phyloP scores from a whole-genome alignment of 768 basidiomycete genomes.

The Leucocoprinus birnbaumii region DNA sequence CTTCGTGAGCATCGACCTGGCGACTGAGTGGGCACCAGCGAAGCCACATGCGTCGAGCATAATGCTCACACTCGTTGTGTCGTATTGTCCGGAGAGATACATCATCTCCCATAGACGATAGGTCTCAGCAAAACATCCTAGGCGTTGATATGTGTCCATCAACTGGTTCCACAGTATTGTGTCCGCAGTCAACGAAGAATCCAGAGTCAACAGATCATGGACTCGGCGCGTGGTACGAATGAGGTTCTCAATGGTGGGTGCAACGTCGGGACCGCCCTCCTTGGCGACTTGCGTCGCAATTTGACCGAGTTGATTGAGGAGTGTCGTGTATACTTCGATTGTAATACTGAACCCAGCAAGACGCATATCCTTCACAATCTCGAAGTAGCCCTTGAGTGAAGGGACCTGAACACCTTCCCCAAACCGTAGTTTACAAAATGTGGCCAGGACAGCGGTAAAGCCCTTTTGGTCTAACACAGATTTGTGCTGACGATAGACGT shows the following conservation, averaged over 20 bases:
- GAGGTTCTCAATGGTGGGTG: constrained; percentile 29
- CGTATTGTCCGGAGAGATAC: constrained; percentile 52
- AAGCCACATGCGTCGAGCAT: constrained; percentile 83
- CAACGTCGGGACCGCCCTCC: constrained; percentile 8
- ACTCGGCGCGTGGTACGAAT: constrained; percentile 54
- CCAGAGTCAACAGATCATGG: constrained; percentile 77
- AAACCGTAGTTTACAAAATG: constrained; percentile 59
- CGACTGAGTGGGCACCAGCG: constrained; percentile 47
- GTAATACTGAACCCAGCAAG: constrained; percentile 55
- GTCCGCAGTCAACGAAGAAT: constrained; percentile 74
- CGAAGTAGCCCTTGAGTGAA: constrained; percentile 60
- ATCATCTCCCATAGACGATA: constrained; percentile 81
- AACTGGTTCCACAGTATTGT: constrained; percentile 73
- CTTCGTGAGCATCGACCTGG: constrained; percentile 51
- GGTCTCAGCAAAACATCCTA: constrained; percentile 67
- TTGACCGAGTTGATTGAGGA: constrained; percentile 54
- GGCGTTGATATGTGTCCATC: constrained; percentile 87
- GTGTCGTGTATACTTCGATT: constrained; percentile 60
- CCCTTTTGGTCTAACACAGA: constrained; percentile 51
- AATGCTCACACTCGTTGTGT: constrained; percentile 71
- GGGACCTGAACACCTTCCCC: constrained; percentile 36
- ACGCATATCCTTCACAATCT: constrained; percentile 81
- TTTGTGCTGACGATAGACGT: constrained; percentile 49
- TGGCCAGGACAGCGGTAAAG: constrained; percentile 61
- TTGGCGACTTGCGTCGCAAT: constrained; percentile 34